Conservation (phyloP, 1,284 basidiomycete species). For the Boletus sp. region DNA sequence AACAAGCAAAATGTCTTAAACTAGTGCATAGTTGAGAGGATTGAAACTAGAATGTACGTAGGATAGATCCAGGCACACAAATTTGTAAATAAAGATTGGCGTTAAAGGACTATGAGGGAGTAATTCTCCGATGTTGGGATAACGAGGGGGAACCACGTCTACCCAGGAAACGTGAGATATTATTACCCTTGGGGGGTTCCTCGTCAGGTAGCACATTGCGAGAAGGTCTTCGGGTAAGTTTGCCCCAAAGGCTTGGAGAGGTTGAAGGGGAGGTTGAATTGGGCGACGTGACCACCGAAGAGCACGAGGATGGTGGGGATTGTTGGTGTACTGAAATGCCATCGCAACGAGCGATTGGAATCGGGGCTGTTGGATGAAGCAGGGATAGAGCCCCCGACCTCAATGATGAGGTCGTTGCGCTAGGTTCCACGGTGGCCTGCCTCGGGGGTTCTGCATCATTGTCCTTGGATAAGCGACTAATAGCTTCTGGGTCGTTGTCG, state of each 20-base stretch:
- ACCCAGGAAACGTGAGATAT: constrained; percentile 23
- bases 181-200: constrained; percentile 13
- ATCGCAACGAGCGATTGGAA: constrained; percentile 5
- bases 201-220: constrained; percentile 16
- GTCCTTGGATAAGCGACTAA: constrained; percentile 1
- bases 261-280: constrained; percentile 6
- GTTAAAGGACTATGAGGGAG: not conserved
- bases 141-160: constrained; percentile 11
- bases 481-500: constrained; percentile 8
- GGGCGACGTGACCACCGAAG: not conserved
- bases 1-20: not conserved
- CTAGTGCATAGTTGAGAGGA: not conserved
- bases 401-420: not conserved
- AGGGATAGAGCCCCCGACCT: not conserved
- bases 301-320: constrained; percentile 7
- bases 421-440: not conserved
- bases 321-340: not conserved
- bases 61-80: not conserved
- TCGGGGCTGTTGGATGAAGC: constrained; percentile 2
- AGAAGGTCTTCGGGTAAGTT: constrained; percentile 16
- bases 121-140: constrained; percentile 3
- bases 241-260: constrained; percentile 26
- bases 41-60: not conserved
- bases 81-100: not conserved
- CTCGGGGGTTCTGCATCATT: not conserved